Base-by-base conservation (phyloP, 345 rosid species). In the Rubroshorea leprosula region DNA sequence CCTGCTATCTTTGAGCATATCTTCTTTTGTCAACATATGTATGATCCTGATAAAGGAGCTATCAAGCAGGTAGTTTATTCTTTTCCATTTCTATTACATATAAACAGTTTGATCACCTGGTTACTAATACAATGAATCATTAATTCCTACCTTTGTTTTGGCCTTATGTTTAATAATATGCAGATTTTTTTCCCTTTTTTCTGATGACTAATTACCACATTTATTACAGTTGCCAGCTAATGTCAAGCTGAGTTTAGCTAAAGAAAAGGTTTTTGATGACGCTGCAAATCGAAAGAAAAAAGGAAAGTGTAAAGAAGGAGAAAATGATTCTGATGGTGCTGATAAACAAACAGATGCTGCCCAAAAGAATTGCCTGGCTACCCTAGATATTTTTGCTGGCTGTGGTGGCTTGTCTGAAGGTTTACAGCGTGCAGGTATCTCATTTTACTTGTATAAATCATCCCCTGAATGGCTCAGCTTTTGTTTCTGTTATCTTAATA, bases 321-420 rank as follows among this genome's bases (percentile, higher is more conserved):
- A 79, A 50, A 55, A 50, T 60, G 72, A 66, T 55, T 38, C 21
- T 4, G 76, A 68, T 5, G 61, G n/a, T 26, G 13, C 16, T 15
- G 71, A 65, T 35, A 70, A 69, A 60, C 63, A 62, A 59, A 29
- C 19, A 46, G 76, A 71, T 60, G 72, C 67, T 39, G 39, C 58
- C 49, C 66, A 67, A 53, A 51, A 21, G 48, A 71, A 57, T 45
- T 11, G 54, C 31, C 47, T 84, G 52, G 72, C 83, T 70, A 81
- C 90, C 6, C 64, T 84, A 39, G 87, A 84, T 60, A 77, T 84
- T 55, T 84, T 84, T 81, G 83, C 87, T 19, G 87, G 90, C 58
- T 84, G 90, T 77, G 90, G 90, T 55, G 90, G 90, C 58, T 72
- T 84, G 64, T 81, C 90, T 18, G 83, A 84, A 35, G 90, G 90